These are phyloP conservation scores for Penicillium sp. DNA, from an alignment of 2,329 filamentous ascomycete genomes.

Conservation along the genomic window DNA sequence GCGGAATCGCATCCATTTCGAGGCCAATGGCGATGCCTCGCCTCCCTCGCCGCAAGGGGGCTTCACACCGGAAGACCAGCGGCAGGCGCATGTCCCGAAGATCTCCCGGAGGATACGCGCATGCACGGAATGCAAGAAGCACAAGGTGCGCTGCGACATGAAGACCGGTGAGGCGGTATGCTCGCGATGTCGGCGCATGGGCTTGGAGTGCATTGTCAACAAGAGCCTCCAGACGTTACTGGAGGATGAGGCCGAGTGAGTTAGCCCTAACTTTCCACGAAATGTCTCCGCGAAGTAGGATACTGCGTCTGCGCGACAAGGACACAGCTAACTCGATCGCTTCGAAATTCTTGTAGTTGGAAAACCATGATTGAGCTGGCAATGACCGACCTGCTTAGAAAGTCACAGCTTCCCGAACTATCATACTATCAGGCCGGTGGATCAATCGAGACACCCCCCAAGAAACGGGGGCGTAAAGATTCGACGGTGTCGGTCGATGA, in stretches of 20 bases:
- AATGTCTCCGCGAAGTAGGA: background rate
- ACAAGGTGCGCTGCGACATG: constrained; percentile 60
- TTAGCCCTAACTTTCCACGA: constrained; percentile 14
- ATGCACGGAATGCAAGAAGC: constrained; percentile 57
- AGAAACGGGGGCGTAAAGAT: constrained; percentile 35
- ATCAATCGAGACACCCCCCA: constrained; percentile 32
- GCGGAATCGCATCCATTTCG: constrained; percentile 43
- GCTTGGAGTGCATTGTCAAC: constrained; percentile 54
- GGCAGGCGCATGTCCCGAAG: constrained; percentile 39
- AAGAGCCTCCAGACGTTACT: constrained; percentile 55
- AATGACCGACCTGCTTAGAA: constrained; percentile 42
- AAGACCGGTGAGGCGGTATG: constrained; percentile 51
- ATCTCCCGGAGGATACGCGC: constrained; percentile 51
- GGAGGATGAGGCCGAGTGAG: constrained; percentile 51
- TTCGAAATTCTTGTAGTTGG: constrained; percentile 30
- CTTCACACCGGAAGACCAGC: constrained; percentile 34
- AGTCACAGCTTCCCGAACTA: constrained; percentile 40
- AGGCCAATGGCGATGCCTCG: constrained; percentile 40
- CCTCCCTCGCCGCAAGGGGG: constrained; percentile 35
- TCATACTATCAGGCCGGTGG: constrained; percentile 41
- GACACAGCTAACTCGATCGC: constrained; percentile 13
- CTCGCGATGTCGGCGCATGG: constrained; percentile 53
- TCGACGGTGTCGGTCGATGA: constrained; percentile 39
- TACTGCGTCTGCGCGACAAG: constrained; percentile 9
- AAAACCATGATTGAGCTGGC: constrained; percentile 43